Percentiles rank a stretch among this genome's conserved stretches.
phyloP scores from a whole-genome alignment of 2,329 filamentous ascomycete genomes.

The Fusarium transvaalense region DNA sequence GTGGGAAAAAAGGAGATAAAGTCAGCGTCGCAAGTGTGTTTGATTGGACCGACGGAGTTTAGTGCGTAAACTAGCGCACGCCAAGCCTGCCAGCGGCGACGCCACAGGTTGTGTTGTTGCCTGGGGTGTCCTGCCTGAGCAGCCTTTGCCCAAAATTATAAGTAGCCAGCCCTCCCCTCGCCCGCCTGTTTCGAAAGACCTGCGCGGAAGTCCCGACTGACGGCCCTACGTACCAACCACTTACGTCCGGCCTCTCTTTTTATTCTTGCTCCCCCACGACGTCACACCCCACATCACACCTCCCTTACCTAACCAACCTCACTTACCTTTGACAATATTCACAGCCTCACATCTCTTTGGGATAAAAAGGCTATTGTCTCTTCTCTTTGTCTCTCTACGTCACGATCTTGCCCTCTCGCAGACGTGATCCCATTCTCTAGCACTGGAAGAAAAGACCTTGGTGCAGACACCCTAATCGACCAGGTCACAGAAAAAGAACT shows the following conservation, averaged over 20 bases:
- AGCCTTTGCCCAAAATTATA: constrained; percentile 65
- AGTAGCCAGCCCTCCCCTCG: constrained; percentile 67
- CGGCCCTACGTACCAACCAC: constrained; percentile 65
- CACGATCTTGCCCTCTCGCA: constrained; percentile 27
- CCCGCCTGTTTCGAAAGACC: constrained; percentile 62
- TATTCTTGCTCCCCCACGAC: constrained; percentile 51
- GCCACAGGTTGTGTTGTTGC: constrained; percentile 61
- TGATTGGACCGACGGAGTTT: constrained; percentile 57
- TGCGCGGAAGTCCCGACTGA: constrained; percentile 69
- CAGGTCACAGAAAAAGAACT: constrained; percentile 54
- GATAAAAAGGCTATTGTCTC: constrained; percentile 8
- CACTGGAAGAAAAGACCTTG: constrained; percentile 39
- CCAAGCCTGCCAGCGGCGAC: constrained; percentile 57
- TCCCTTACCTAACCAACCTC: constrained; percentile 3
- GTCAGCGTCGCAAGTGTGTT: constrained; percentile 42
- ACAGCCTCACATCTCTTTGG: constrained; percentile 37
- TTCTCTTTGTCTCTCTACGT: constrained; percentile 34
- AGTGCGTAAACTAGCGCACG: constrained; percentile 54
- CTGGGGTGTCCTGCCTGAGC: constrained; percentile 57
- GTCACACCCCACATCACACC: constrained; percentile 52
- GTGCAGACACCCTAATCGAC: constrained; percentile 49
- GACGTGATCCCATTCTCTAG: constrained; percentile 44
- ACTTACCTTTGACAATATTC: constrained; percentile 36
- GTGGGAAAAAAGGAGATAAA: constrained; percentile 57
- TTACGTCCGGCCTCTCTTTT: constrained; percentile 60